Percentiles rank a stretch among this genome's conserved stretches.
Evolutionary conservation across 2,329 filamentous ascomycete genomes (phyloP).

Genomic region (Cytospora piceicola): DNA sequence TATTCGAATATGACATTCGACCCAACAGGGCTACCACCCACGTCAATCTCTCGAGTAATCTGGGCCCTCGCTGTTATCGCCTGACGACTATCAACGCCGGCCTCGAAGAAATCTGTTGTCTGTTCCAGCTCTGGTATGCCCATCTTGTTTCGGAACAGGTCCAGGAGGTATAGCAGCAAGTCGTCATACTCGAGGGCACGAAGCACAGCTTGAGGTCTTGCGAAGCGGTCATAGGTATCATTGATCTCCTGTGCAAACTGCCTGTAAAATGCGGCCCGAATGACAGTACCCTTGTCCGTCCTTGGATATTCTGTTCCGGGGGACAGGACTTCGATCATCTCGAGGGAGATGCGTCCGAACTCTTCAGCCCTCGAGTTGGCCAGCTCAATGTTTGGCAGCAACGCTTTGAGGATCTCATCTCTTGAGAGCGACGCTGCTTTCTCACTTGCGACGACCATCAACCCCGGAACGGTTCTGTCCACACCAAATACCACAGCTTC

Average conservation of each 20-base stretch:
- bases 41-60: slow-evolving; percentile 36
- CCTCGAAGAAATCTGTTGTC: slow-evolving; percentile 37
- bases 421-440: slow-evolving; percentile 41
- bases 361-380: slow-evolving; percentile 55
- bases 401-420: slow-evolving; percentile 49
- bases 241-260: slow-evolving; percentile 53
- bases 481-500: slow-evolving; percentile 63
- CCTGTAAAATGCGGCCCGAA: slow-evolving; percentile 54
- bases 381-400: slow-evolving; percentile 54
- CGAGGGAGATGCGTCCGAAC: slow-evolving; percentile 56
- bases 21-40: slow-evolving; percentile 31
- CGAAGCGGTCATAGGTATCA: slow-evolving; percentile 44
- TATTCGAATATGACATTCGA: slow-evolving; percentile 41
- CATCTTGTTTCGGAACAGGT: slow-evolving; percentile 35
- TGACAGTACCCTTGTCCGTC: slow-evolving; percentile 62
- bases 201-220: slow-evolving; percentile 21
- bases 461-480: slow-evolving; percentile 54
- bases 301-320: slow-evolving; percentile 46
- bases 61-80: slow-evolving; percentile 35
- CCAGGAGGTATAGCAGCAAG: slow-evolving; percentile 29
- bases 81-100: slow-evolving; percentile 38
- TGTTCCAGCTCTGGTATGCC: slow-evolving; percentile 18
- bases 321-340: slow-evolving; percentile 55
- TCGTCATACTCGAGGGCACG: slow-evolving; percentile 11
- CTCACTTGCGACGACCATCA: slow-evolving; percentile 56